Evolutionary conservation across 306 rosid species (phyloP).

Genomic region (Prunus dulcis): DNA sequence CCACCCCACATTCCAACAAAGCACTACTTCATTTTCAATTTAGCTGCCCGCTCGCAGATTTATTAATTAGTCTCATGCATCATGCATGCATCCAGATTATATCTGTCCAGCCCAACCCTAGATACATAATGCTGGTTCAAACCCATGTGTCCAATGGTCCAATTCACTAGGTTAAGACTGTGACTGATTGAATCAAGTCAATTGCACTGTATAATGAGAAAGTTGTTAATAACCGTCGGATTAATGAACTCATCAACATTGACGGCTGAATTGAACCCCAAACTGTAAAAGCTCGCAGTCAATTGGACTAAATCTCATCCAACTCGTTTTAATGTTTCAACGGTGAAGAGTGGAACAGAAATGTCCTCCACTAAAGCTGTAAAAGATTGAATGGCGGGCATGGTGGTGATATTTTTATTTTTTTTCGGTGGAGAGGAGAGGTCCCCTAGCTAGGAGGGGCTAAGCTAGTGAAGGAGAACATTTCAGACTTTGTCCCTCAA

Average conservation of each 20-base stretch:
- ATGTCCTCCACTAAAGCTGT: background rate
- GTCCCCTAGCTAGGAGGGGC: no score
- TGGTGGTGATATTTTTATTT: background rate
- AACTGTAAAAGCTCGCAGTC: no score
- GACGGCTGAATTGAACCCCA: no score
- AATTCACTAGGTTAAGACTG: background rate
- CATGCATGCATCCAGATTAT: background rate
- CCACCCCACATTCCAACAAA: conserved; percentile 5
- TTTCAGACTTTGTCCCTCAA: background rate
- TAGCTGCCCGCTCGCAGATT: background rate
- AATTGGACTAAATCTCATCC: no score
- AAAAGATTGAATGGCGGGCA: background rate
- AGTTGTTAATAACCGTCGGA: no score
- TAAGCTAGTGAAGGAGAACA: conserved; percentile 14
- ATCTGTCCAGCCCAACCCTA: no score
- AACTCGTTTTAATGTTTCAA: background rate
- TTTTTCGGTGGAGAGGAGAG: no score
- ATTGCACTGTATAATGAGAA: background rate
- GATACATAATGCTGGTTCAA: background rate
- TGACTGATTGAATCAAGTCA: background rate
- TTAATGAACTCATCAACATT: no score
- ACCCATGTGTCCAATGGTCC: conserved; percentile 12
- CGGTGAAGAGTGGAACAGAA: background rate
- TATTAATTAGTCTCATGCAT: background rate
- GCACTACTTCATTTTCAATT: background rate